phyloP scores from a whole-genome alignment of 1,284 basidiomycete genomes.

The Pseudozyma hubeiensis region DNA sequence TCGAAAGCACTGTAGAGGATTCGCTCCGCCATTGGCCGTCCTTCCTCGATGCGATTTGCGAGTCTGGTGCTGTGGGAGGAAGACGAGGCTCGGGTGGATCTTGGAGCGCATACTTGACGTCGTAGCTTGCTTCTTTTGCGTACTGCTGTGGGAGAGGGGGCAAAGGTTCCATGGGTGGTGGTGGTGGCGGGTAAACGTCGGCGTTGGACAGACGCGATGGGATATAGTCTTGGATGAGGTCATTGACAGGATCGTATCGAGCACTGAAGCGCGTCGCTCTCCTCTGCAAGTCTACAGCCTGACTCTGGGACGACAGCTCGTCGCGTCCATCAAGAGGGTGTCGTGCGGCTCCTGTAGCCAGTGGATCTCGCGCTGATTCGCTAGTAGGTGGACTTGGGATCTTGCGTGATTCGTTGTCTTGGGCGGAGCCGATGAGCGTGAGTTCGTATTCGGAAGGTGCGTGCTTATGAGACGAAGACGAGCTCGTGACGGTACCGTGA shows the following conservation, averaged over 20 bases:
- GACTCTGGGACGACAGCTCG: slow-evolving; percentile 13
- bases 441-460: slow-evolving; percentile 37
- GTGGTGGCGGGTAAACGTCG: slow-evolving; percentile 40
- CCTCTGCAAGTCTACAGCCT: slow-evolving; percentile 14
- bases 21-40: slow-evolving; percentile 16
- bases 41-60: slow-evolving; percentile 10
- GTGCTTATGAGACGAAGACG: slow-evolving; percentile 32
- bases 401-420: slow-evolving; percentile 30
- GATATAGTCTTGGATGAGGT: slow-evolving; percentile 54
- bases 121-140: slow-evolving; percentile 8
- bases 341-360: slow-evolving; percentile 2
- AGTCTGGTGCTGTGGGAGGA: slow-evolving; percentile 4
- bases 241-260: slow-evolving; percentile 53
- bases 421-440: slow-evolving; percentile 32
- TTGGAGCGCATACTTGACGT: slow-evolving; percentile 26
- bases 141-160: slow-evolving; percentile 31
- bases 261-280: slow-evolving; percentile 40
- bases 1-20: slow-evolving; percentile 19
- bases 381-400: slow-evolving; percentile 20
- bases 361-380: slow-evolving; percentile 1
- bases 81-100: slow-evolving; percentile 20
- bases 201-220: slow-evolving; percentile 21
- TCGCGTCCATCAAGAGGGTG: slow-evolving; percentile 20
- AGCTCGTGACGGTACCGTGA: slow-evolving; percentile 32
- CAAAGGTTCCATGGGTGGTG: slow-evolving; percentile 23